Conservation (phyloP, 257 asterid species). For the Marsdenia floribunda region DNA sequence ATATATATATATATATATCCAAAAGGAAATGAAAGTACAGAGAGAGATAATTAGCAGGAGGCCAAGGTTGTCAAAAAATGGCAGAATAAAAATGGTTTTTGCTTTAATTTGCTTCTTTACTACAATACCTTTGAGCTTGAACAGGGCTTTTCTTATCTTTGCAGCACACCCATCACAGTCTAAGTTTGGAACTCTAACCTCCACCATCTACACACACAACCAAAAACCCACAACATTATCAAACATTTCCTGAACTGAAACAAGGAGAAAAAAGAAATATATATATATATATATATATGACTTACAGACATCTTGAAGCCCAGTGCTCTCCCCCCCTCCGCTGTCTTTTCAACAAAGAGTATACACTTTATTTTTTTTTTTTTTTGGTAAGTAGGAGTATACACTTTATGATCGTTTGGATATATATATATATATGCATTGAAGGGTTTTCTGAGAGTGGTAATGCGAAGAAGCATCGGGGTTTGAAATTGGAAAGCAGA, state of each 20-base stretch:
- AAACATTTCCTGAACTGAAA: neutral
- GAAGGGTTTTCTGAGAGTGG: neutral
- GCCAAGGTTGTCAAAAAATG: neutral
- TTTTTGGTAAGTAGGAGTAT: too few species aligned
- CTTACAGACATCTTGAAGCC: constrained; percentile 56
- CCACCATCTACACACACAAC: constrained; percentile 45
- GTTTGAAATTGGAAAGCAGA: constrained; percentile 30
- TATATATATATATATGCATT: neutral
- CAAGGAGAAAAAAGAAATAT: neutral
- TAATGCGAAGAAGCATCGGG: constrained; percentile 25
- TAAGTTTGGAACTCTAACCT: constrained; percentile 76
- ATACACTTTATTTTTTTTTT: neutral
- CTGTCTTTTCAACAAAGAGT: neutral
- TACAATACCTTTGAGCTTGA: constrained; percentile 60
- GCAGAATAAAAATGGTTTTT: neutral
- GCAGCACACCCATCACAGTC: constrained; percentile 79
- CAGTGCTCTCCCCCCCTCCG: neutral
- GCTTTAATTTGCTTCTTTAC: neutral
- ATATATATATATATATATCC: neutral
- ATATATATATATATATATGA: neutral
- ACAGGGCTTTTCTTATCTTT: constrained; percentile 55
- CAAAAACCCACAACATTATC: neutral
- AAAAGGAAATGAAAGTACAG: neutral
- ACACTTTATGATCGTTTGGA: neutral
- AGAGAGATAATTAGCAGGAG: neutral